These are phyloP conservation scores for Acidiella bohemica DNA, from an alignment of 495 filamentous ascomycete genomes.

Conservation along the genomic window DNA sequence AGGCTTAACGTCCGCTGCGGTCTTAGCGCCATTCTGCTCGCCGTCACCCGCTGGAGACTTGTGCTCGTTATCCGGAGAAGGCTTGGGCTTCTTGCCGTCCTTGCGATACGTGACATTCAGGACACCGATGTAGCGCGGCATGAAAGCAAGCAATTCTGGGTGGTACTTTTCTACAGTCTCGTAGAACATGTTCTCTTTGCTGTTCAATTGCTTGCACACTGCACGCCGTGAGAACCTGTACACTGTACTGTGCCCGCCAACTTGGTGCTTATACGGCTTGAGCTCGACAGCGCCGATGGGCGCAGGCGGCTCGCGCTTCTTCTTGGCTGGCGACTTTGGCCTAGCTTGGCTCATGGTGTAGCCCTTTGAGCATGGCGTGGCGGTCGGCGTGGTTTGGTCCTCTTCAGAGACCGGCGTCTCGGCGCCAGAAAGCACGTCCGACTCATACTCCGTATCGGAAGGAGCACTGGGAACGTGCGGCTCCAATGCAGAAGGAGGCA, in stretches of 20 bases:
- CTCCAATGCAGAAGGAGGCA: neutral
- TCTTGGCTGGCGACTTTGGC: conserved; percentile 27
- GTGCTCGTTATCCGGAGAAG: neutral
- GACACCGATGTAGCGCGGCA: conserved; percentile 95
- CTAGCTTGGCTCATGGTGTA: conserved; percentile 30
- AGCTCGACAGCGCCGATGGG: conserved; percentile 86
- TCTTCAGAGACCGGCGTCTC: conserved; percentile 45
- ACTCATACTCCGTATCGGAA: conserved; percentile 49
- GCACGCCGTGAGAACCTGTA: conserved; percentile 91
- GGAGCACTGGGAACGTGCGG: conserved; percentile 24
- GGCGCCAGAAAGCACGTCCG: conserved; percentile 38
- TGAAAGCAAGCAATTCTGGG: conserved; percentile 74
- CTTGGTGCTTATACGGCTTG: conserved; percentile 93
- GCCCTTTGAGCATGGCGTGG: conserved; percentile 29
- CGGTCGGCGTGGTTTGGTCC: conserved; percentile 46
- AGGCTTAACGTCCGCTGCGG: neutral
- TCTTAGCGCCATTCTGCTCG: neutral
- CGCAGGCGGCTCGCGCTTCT: conserved; percentile 26
- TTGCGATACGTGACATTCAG: conserved; percentile 95
- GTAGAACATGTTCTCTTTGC: conserved; percentile 95
- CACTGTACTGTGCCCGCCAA: conserved; percentile 89
- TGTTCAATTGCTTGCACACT: conserved; percentile 96
- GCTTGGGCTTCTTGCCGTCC: conserved; percentile 44
- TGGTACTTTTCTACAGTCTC: conserved; percentile 85
- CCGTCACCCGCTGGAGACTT: conserved; percentile 8